Conservation (phyloP, 495 filamentous ascomycete genomes). For the Rhypophila decipiens region DNA sequence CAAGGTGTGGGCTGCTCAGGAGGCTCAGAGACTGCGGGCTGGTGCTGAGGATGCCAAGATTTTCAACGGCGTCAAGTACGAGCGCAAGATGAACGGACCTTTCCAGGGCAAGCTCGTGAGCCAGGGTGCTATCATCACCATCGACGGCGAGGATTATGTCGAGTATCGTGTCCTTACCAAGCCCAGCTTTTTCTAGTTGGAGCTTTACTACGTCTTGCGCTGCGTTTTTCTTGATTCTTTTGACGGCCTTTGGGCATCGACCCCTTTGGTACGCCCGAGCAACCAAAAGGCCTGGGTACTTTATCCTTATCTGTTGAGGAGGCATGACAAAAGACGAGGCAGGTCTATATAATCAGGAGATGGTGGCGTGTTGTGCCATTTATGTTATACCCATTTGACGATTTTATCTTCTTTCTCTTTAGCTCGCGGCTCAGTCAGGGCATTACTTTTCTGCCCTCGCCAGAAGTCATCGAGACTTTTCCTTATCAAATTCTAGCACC, state of each 20-base stretch:
- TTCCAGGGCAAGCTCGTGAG: constrained; percentile 48
- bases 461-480: no score
- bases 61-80: constrained; percentile 46
- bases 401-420: neutral
- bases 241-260: neutral
- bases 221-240: neutral
- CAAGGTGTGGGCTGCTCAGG: constrained; percentile 41
- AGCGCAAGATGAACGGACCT: constrained; percentile 45
- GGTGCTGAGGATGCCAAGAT: constrained; percentile 43
- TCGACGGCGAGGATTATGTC: constrained; percentile 54
- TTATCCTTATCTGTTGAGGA: no score
- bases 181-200: constrained; percentile 40
- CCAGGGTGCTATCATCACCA: constrained; percentile 44
- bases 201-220: neutral
- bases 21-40: constrained; percentile 31
- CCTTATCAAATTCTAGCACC: no score
- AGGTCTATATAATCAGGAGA: no score
- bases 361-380: no score
- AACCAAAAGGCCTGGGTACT: no score
- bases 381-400: neutral
- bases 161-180: constrained; percentile 52
- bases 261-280: no score
- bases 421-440: neutral
- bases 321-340: no score
- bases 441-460: no score